phyloP scores from a whole-genome alignment of 495 filamentous ascomycete genomes.

The Niebla homalea region DNA sequence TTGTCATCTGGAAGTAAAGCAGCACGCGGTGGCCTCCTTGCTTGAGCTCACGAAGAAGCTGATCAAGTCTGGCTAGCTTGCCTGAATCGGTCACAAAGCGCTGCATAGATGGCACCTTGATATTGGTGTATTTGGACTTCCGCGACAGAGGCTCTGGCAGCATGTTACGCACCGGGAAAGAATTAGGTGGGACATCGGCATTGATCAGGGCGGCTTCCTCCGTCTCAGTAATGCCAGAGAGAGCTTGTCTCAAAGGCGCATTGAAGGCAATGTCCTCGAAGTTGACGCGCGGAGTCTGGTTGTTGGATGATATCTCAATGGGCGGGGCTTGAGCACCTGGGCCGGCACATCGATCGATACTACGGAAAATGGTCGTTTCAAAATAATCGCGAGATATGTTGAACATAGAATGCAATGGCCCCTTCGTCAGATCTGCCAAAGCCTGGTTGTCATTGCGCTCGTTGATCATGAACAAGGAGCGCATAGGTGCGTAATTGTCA shows the following conservation, averaged over 20 bases:
- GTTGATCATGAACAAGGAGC: constrained; percentile 69
- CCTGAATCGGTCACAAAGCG: constrained; percentile 97
- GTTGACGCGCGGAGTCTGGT: constrained; percentile 51
- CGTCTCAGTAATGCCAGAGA: constrained; percentile 50
- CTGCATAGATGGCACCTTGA: constrained; percentile 92
- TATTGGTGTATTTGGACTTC: constrained; percentile 74
- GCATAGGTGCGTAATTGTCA: constrained; percentile 41
- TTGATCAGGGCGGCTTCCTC: constrained; percentile 60
- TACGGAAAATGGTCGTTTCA: constrained; percentile 51
- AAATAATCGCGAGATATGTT: constrained; percentile 61
- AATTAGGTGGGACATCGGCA: constrained; percentile 47
- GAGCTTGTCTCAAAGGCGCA: constrained; percentile 50
- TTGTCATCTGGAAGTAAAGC: constrained; percentile 99
- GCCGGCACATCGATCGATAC: constrained; percentile 66
- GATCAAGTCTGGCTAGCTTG: constrained; percentile 85
- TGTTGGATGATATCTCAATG: constrained; percentile 62
- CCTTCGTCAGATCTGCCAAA: constrained; percentile 62
- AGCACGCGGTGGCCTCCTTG: constrained; percentile 86
- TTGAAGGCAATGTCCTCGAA: constrained; percentile 72
- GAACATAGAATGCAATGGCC: constrained; percentile 60
- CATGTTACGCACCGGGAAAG: constrained; percentile 42
- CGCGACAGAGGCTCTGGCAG: constrained; percentile 64
- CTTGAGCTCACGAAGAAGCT: constrained; percentile 77
- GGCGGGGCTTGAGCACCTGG: constrained; percentile 77
- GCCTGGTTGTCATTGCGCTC: constrained; percentile 53